Conservation (phyloP, 768 basidiomycete species). For the Pisolithus microcarpus region DNA sequence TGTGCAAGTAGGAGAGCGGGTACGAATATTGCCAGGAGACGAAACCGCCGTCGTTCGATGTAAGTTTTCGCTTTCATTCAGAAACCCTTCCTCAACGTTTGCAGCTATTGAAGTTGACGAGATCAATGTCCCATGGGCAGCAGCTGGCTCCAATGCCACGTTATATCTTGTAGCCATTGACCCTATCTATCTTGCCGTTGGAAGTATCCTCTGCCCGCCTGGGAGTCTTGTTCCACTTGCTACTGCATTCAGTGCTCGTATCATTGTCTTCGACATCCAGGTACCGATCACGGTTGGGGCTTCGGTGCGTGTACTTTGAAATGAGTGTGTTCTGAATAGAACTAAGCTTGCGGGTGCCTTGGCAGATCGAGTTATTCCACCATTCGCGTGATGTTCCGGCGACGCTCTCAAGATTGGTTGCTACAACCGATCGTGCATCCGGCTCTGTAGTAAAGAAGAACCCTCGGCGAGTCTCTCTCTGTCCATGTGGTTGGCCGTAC, state of each 20-base stretch:
- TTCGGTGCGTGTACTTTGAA: slow-evolving; percentile 44
- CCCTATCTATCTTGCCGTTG: slow-evolving; percentile 77
- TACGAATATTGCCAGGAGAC: slow-evolving; percentile 88
- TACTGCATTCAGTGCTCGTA: slow-evolving; percentile 71
- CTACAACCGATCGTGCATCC: slow-evolving; percentile 69
- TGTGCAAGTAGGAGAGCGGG: slow-evolving; percentile 83
- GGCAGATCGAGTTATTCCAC: slow-evolving; percentile 86
- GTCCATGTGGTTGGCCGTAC: not conserved
- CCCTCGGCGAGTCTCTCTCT: slow-evolving; percentile 62
- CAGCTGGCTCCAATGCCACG: slow-evolving; percentile 85
- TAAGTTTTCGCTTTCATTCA: slow-evolving; percentile 21
- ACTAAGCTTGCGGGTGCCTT: not conserved
- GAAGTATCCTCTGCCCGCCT: slow-evolving; percentile 80
- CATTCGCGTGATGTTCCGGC: slow-evolving; percentile 92
- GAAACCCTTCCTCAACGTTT: not conserved
- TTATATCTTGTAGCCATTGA: slow-evolving; percentile 81
- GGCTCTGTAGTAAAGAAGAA: slow-evolving; percentile 69
- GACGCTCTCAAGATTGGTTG: slow-evolving; percentile 69
- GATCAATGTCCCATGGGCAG: slow-evolving; percentile 73
- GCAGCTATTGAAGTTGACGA: slow-evolving; percentile 85
- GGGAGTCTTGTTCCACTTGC: slow-evolving; percentile 68
- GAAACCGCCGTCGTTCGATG: slow-evolving; percentile 77
- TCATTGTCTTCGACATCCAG: slow-evolving; percentile 90
- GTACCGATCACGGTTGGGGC: slow-evolving; percentile 84
- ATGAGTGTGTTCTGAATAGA: not conserved